phyloP scores from a whole-genome alignment of 306 rosid species.

The Malus orientalis region DNA sequence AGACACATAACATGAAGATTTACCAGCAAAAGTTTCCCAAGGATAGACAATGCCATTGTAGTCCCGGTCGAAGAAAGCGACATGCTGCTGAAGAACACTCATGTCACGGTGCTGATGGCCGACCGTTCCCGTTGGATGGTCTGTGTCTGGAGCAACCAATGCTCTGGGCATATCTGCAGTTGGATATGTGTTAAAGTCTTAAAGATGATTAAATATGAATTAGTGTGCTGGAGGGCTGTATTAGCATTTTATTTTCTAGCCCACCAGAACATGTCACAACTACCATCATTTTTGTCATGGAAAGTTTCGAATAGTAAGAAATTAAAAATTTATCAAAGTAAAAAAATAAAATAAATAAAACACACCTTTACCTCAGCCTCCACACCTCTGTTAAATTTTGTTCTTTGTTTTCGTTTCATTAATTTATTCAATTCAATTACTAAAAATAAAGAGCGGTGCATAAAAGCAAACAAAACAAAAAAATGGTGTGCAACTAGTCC shows the following conservation, averaged over 20 bases:
- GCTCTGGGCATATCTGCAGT: slow-evolving; percentile 65
- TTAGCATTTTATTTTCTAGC: too few species aligned
- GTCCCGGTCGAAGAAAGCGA: slow-evolving; percentile 69
- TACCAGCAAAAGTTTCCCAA: slow-evolving; percentile 79
- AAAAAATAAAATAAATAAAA: not conserved
- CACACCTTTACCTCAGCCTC: too few species aligned
- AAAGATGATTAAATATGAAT: not conserved
- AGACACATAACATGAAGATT: not conserved
- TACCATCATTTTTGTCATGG: not conserved
- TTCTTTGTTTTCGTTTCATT: too few species aligned
- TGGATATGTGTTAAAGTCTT: not conserved
- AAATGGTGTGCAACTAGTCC: too few species aligned
- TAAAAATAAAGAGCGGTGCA: too few species aligned
- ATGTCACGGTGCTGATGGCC: slow-evolving; percentile 46
- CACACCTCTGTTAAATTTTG: too few species aligned
- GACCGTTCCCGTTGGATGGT: slow-evolving; percentile 62
- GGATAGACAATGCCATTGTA: slow-evolving; percentile 76
- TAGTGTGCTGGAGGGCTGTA: not conserved
- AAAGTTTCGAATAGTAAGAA: not conserved
- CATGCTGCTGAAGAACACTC: slow-evolving; percentile 81
- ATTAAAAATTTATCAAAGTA: too few species aligned
- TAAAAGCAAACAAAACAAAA: too few species aligned
- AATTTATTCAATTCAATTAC: too few species aligned
- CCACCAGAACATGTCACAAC: not conserved
- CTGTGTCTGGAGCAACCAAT: slow-evolving; percentile 58